phyloP scores from a whole-genome alignment of 805 yeast genomes.

The Hemisphaericaspora nanyangensis region DNA sequence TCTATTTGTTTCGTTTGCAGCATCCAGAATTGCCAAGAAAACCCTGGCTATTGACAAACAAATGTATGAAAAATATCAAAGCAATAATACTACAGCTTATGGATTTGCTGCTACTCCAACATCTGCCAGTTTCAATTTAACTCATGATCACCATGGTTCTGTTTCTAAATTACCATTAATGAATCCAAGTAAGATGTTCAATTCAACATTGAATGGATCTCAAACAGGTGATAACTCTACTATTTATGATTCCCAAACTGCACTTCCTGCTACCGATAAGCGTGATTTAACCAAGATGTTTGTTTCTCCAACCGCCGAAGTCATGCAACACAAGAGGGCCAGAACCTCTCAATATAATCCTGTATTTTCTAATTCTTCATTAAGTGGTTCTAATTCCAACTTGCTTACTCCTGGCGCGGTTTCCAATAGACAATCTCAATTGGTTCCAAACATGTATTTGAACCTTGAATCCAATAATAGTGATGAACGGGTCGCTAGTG shows the following conservation, averaged over 20 bases:
- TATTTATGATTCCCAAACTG: constrained; percentile 28
- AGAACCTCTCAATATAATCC: constrained; percentile 19
- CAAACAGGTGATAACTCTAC: constrained; percentile 30
- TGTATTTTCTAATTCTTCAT: constrained; percentile 12
- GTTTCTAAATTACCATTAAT: constrained; percentile 30
- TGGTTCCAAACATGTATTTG: constrained; percentile 36
- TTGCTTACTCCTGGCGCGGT: constrained; percentile 18
- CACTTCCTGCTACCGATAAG: constrained; percentile 28
- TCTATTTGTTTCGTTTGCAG: constrained; percentile 41
- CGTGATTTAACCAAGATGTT: constrained; percentile 51
- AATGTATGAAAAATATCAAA: constrained; percentile 29
- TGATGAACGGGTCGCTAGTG: constrained; percentile 20
- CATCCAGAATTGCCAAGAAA: constrained; percentile 50
- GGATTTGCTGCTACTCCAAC: constrained; percentile 21
- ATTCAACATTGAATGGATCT: constrained; percentile 12
- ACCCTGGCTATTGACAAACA: constrained; percentile 31
- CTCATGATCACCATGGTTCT: constrained; percentile 15
- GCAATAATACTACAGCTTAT: constrained; percentile 26
- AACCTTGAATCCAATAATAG: constrained; percentile 34
- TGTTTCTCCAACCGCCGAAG: constrained; percentile 78
- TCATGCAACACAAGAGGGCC: constrained; percentile 46
- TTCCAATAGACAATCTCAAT: constrained; percentile 25
- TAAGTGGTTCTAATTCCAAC: constrained; percentile 15
- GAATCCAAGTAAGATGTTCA: constrained; percentile 14
- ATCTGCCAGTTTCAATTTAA: constrained; percentile 12